Evolutionary conservation across 2,329 filamentous ascomycete genomes (phyloP).

Genomic region (Malbranchea cinnamomea): DNA sequence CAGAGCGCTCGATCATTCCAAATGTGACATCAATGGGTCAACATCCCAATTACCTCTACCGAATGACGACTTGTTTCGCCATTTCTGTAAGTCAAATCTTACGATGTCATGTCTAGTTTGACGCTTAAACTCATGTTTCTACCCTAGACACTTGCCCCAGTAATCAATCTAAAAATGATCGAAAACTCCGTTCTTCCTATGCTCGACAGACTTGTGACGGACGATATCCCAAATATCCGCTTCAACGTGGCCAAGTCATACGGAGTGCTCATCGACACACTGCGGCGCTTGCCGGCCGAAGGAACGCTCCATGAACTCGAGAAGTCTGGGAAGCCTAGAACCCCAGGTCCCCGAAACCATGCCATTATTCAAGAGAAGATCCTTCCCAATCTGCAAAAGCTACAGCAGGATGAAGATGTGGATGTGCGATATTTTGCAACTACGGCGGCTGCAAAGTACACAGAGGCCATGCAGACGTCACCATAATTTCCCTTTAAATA

Average conservation of each 20-base stretch:
- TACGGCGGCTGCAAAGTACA: slow-evolving; percentile 52
- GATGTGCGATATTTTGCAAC: slow-evolving; percentile 97
- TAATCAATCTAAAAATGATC: slow-evolving; percentile 87
- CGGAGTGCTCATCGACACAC: slow-evolving; percentile 71
- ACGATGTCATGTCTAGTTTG: not conserved
- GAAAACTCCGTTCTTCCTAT: slow-evolving; percentile 88
- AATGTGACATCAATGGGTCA: slow-evolving; percentile 98
- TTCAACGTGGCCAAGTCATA: slow-evolving; percentile 99
- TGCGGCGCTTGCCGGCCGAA: slow-evolving; percentile 77
- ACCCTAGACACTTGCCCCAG: slow-evolving; percentile 71
- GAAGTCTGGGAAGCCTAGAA: slow-evolving; percentile 46
- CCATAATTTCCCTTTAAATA: slow-evolving; percentile 22
- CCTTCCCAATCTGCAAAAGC: slow-evolving; percentile 78
- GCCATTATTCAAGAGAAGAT: slow-evolving; percentile 77
- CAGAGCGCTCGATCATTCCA: slow-evolving; percentile 88
- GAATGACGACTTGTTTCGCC: slow-evolving; percentile 99
- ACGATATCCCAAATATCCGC: slow-evolving; percentile 96
- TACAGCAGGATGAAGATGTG: slow-evolving; percentile 94
- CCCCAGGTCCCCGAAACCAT: slow-evolving; percentile 54
- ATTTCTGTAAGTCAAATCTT: slow-evolving; percentile 59
- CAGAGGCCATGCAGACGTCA: slow-evolving; percentile 41
- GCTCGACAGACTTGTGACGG: slow-evolving; percentile 80
- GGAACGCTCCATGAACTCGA: slow-evolving; percentile 76
- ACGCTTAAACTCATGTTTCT: slow-evolving; percentile 1
- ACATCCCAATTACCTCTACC: slow-evolving; percentile 96